phyloP scores from a whole-genome alignment of 208 protist genomes.

The Trypanosoma boissoni region DNA sequence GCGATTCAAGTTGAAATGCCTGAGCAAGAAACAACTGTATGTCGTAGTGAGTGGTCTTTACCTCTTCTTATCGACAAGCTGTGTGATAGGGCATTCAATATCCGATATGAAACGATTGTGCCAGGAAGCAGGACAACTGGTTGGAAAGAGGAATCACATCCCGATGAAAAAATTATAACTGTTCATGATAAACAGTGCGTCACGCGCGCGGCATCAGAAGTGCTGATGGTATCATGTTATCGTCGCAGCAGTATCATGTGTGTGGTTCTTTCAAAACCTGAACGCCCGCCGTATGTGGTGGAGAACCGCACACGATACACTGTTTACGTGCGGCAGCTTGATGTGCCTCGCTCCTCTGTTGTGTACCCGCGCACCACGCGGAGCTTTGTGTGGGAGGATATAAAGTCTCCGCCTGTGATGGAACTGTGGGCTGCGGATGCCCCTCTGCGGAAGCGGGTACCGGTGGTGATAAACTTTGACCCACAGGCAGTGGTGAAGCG shows the following conservation, averaged over 20 bases:
- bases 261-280: constrained; percentile 45
- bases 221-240: constrained; percentile 48
- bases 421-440: constrained; percentile 30
- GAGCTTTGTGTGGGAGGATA: constrained; percentile 60
- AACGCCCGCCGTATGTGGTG: constrained; percentile 56
- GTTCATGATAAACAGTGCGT: constrained; percentile 36
- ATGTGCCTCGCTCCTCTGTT: constrained; percentile 20
- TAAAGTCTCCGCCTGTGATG: constrained; percentile 23
- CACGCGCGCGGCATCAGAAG: constrained; percentile 34
- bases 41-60: constrained; percentile 36
- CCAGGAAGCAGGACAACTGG: background rate
- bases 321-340: constrained; percentile 45
- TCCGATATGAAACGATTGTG: constrained; percentile 37
- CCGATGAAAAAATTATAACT: constrained; percentile 26
- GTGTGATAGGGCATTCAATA: constrained; percentile 49
- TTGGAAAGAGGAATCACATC: background rate
- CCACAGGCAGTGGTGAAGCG: constrained; percentile 36
- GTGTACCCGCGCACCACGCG: constrained; percentile 60
- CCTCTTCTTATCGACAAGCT: constrained; percentile 43
- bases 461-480: constrained; percentile 59
- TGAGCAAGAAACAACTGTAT: constrained; percentile 21
- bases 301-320: constrained; percentile 71
- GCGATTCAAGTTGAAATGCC: constrained; percentile 23
- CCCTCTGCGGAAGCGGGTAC: background rate
- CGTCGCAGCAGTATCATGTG: constrained; percentile 44